Base-by-base conservation (phyloP, 148 eudicot species). In the Vaccinium vitisidaea region DNA sequence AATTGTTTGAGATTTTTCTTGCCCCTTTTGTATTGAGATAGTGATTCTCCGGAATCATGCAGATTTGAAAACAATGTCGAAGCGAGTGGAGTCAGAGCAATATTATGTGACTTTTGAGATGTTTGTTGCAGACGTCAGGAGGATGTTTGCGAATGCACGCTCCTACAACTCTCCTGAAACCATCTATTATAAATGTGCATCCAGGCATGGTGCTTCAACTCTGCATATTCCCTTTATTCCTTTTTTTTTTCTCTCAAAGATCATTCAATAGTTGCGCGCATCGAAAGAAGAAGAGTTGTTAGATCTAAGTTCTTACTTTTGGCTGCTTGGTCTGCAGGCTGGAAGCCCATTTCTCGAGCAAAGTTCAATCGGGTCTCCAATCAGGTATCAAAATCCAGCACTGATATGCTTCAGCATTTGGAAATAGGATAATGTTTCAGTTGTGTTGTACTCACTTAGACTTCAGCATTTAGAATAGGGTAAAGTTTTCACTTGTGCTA, bases 111-210 rank as follows among this genome's bases (percentile, higher is more conserved):
- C 99, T 2, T 89, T 97, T 32, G 99, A 97, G 87, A 97, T 97
- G 99, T 97, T 97, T 86, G 83, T 93, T 59, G 95, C 98, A 21
- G 99, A 97, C 88, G 95, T 86, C 14, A 87, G 84, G 87, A 95
- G 98, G 85, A 97, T 97, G 99, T 97, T 94, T 86, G 87, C 89
- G 32, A 97, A 97, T 90, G 98, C 98, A 19, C 95, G 99, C 71
- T 92, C 98, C 49, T 97, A 95, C 81, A 97, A 97, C 83, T 93
- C 97, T 74, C 98, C 98, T 2, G 98, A 95, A 48, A 97, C 99
- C 3, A 95, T 97, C 36, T 97, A 95, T 80, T 97, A 92, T 65
- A 97, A 95, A 89, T 97, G 99, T 85, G 85, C 98, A 81, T 93
- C 95, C 86, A 97, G 98, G 99, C 84, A 90, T 82, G 91, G 46